Base-by-base conservation (phyloP, 2,329 filamentous ascomycete genomes). In the Botrytis galanthina region DNA sequence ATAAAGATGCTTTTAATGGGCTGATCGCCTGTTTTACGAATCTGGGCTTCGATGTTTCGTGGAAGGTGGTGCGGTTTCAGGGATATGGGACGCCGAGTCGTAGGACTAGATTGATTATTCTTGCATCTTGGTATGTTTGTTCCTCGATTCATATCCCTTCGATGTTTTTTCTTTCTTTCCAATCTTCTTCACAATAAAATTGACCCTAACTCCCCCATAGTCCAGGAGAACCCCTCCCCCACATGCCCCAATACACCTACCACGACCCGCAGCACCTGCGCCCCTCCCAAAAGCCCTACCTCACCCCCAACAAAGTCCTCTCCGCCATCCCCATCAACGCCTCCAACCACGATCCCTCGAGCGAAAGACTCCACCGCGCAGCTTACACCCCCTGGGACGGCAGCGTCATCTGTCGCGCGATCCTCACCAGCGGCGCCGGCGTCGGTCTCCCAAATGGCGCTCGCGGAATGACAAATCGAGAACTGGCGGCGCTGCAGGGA, bases 211-310 rank as follows among this genome's bases (percentile, higher is more conserved):
- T 1, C 29, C 9, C 42, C 9, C 32, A 48, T 29, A 87, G 90
- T 3, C 92, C 92, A 0, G 93, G 93, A 0, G 92, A 95, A 79
- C 81, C 78, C 0, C 84, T 95, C 0, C 92, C 93, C 0, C 80
- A 84, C 0, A 91, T 93, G 39, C 92, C 93, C 0, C 57, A 78
- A 0, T 84, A 87, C 0, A 93, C 91, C 0, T 90, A 93, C 76
- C 83, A 83, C 1, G 79, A 83, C 0, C 79, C 82, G 2, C 79
- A 82, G 0, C 66, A 26, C n/a, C 12, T n/a, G n/a, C 78, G 85
- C 0, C 85, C 87, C 2, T 81, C 81, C 1, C 78, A 83, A 39
- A 82, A 80, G 51, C 83, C 82, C 0, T 86, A 83, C 69, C 84
- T 82, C 0, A 86, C 86, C 0, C 85, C 88, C 2, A 75, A 78